These are phyloP conservation scores for Cordyceps cicadae DNA, from an alignment of 2,329 filamentous ascomycete genomes.

Conservation along the genomic window DNA sequence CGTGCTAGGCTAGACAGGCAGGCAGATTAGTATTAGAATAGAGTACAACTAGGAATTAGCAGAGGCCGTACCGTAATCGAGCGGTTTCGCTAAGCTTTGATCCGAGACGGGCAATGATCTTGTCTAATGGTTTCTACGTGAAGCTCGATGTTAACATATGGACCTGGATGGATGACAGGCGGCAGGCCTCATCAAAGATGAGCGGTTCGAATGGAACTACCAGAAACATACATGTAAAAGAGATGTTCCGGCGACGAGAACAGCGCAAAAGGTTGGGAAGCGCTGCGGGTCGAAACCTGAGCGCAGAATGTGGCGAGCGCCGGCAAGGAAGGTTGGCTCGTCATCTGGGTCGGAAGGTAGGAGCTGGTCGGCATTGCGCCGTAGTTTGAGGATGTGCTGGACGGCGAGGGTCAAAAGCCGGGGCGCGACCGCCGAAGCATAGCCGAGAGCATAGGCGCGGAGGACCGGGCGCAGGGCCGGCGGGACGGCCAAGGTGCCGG, in stretches of 20 bases:
- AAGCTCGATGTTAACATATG: background rate
- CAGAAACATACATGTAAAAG: slow-evolving; percentile 44
- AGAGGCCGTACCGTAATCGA: slow-evolving; percentile 21
- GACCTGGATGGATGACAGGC: background rate
- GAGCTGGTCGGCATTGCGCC: slow-evolving; percentile 21
- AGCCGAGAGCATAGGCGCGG: slow-evolving; percentile 53
- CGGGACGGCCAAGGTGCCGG: slow-evolving; percentile 29
- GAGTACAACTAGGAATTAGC: background rate
- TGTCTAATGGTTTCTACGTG: slow-evolving; percentile 7
- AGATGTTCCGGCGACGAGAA: slow-evolving; percentile 51
- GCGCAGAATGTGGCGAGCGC: slow-evolving; percentile 34
- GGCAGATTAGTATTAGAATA: background rate
- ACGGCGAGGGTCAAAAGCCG: slow-evolving; percentile 47
- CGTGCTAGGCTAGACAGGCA: slow-evolving; percentile 40
- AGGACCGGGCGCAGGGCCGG: slow-evolving; percentile 45
- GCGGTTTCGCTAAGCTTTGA: slow-evolving; percentile 18
- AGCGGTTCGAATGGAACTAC: too few species aligned
- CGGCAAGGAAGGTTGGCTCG: slow-evolving; percentile 24
- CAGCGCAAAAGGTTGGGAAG: slow-evolving; percentile 56
- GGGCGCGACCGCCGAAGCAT: slow-evolving; percentile 50
- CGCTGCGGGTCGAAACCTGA: slow-evolving; percentile 46
- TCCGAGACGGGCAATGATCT: slow-evolving; percentile 18
- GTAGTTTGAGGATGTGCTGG: slow-evolving; percentile 36
- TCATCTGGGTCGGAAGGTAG: slow-evolving; percentile 19
- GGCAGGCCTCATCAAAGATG: background rate